These are phyloP conservation scores for Ogataea hybrid DNA, from an alignment of 1,139 yeast species.

Conservation along the genomic window DNA sequence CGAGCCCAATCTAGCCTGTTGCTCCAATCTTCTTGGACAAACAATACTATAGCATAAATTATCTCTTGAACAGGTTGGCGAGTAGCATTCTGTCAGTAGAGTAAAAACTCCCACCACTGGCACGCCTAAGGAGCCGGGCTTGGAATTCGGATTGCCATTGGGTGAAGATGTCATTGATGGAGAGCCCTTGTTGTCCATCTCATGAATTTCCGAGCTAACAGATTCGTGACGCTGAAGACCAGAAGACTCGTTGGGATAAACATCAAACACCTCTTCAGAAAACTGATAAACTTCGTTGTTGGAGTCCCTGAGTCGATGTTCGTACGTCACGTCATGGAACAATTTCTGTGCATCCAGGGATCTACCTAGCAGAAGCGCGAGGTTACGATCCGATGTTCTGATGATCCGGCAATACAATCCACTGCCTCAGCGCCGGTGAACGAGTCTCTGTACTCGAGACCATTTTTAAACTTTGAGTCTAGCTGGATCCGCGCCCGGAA, in stretches of 20 bases:
- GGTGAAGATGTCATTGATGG: slow-evolving; percentile 21
- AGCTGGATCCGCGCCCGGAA: slow-evolving; percentile 70
- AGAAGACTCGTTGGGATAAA: slow-evolving; percentile 19
- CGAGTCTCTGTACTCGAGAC: slow-evolving; percentile 91
- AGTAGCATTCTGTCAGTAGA: slow-evolving; percentile 87
- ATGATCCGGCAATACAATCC: slow-evolving; percentile 82
- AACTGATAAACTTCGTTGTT: slow-evolving; percentile 86
- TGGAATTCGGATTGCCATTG: slow-evolving; percentile 6
- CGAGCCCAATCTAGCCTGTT: slow-evolving; percentile 87
- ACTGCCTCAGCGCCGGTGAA: slow-evolving; percentile 96
- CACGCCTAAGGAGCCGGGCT: slow-evolving; percentile 6
- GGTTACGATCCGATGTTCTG: slow-evolving; percentile 85
- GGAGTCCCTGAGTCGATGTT: slow-evolving; percentile 88
- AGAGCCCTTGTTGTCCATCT: slow-evolving; percentile 20
- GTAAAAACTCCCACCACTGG: slow-evolving; percentile 91
- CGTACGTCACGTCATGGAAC: slow-evolving; percentile 94
- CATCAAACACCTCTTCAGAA: slow-evolving; percentile 45
- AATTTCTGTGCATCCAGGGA: slow-evolving; percentile 93
- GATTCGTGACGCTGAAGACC: slow-evolving; percentile 28
- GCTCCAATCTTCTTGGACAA: slow-evolving; percentile 96
- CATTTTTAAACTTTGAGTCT: slow-evolving; percentile 86
- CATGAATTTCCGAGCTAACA: slow-evolving; percentile 19
- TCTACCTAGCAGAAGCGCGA: slow-evolving; percentile 86
- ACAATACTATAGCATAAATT: slow-evolving; percentile 90
- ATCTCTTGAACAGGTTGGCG: slow-evolving; percentile 93